Evolutionary conservation across 495 filamentous ascomycete species (phyloP), one percentile per base, ranked within the genome.

Genomic region (Aspergillus incahuasiensis): DNA sequence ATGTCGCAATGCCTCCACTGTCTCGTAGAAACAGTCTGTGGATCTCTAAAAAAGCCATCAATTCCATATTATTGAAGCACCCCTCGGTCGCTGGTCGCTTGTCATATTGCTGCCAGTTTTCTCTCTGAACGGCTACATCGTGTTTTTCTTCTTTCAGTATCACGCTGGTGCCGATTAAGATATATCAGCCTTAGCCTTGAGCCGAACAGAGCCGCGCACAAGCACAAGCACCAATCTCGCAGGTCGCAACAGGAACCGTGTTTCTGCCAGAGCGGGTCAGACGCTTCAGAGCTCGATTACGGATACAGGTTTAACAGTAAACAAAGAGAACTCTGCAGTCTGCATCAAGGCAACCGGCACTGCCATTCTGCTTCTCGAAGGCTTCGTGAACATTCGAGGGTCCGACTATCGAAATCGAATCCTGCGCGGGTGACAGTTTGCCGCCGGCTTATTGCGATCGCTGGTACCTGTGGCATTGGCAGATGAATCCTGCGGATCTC

Each of bases 1-100:
- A 57, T 61, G 46, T 58, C 50, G 55, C 55, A 54, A 58, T 60
- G 48, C 50, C 49, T 52, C 53, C 48, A 50, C 48, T 40, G 48
- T 61, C 52, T 59, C 51, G 55, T 61, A 58, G 58, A 61, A 59
- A 54, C 43, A 44, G 50, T 44, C 47, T 54, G 56, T 46, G 56
- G 47, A 58, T 44, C 50, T 32, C 52, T 55, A 51, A 13, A 48
- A 25, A 38, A 32, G 24, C 38, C 20, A 50, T 44, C 44, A 24
- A 16, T 54, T 45, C 39, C 18, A 46, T 56, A 53, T 35, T 44
- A 30, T 34, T 51, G 19, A 38, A 39, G 15, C 38, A n/a, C 35
- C 54, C 21, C 45, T 25, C 25, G n/a, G 16, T 4, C 35, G 40
- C 43, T 55, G 20, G 38, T 34, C 19, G 53, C 44, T 22, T 50